phyloP scores from a whole-genome alignment of 441 rosid genomes.

The Croton laevigatus region DNA sequence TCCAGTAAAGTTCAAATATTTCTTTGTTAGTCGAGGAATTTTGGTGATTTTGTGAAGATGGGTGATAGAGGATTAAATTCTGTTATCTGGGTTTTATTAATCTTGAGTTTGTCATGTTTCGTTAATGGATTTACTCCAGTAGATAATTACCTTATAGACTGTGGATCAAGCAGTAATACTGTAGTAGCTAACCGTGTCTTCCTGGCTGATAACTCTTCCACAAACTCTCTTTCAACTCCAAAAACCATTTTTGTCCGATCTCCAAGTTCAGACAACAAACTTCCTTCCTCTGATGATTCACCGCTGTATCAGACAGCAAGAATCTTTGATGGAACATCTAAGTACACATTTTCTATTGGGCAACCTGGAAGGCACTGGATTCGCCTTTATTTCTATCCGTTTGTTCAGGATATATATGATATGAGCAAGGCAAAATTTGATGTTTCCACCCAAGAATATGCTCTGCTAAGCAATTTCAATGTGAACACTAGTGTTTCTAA shows the following conservation, averaged over 20 bases:
- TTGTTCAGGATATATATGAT: constrained; percentile 41
- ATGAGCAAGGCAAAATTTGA: constrained; percentile 61
- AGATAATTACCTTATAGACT: constrained; percentile 71
- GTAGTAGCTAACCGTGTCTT: constrained; percentile 51
- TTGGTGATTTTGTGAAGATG: constrained; percentile 28
- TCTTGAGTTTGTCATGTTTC: constrained; percentile 43
- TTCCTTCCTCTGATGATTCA: constrained; percentile 36
- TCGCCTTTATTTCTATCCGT: constrained; percentile 80
- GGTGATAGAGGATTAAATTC: constrained; percentile 21
- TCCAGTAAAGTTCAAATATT: constrained; percentile 17
- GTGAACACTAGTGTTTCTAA: constrained; percentile 39
- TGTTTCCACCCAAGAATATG: constrained; percentile 51
- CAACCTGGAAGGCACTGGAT: constrained; percentile 79
- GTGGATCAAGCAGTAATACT: constrained; percentile 66
- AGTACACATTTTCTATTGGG: constrained; percentile 55
- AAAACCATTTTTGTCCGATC: constrained; percentile 39
- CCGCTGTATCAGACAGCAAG: constrained; percentile 68
- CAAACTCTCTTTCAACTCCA: constrained; percentile 55
- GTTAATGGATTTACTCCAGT: constrained; percentile 58
- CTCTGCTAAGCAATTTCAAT: constrained; percentile 49
- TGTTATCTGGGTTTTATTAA: constrained; percentile 34
- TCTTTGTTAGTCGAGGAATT: constrained; percentile 1
- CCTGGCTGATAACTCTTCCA: constrained; percentile 59
- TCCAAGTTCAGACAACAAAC: constrained; percentile 19
- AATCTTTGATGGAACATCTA: constrained; percentile 53